Base-by-base conservation (phyloP, 129 eudicot genomes). In the Lonicera japonica region DNA sequence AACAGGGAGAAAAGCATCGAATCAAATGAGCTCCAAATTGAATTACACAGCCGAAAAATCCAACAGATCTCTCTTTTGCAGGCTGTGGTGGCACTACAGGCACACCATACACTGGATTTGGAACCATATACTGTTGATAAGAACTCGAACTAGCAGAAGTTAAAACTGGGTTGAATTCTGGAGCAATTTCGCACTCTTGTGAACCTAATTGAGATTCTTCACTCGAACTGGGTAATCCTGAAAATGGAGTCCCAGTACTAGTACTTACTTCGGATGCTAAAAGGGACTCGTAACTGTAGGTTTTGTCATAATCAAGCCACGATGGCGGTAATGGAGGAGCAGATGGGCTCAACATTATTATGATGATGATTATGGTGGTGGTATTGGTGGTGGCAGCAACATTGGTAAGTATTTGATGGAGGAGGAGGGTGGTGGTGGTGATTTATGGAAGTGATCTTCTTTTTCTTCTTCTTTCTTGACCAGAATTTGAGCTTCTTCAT, bases 401-500 rank as follows among this genome's bases (percentile, higher is more conserved):
- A 50, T 14, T 50, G 58, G 58, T 11, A 10, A 17, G 63, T 16
- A 50, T 50, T 50, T 54, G 58, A 51, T 18, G 56, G 10, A 45
- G n/a, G 14, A n/a, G n/a, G n/a, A n/a, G n/a, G n/a, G n/a, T n/a
- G n/a, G n/a, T n/a, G n/a, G 9, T 51, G 56, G 56, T 51, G 20
- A 15, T 51, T 18, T 12, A 18, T 16, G 20, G 17, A 15, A 51
- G 16, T 51, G 56, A 51, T 54, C 51, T 55, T 73, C 53, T 52
- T 78, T 53, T 69, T 78, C 53, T 63, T 78, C 70, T 73, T 78
- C 71, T 78, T 78, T 59, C 51, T 68, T 41, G 83, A 69, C 83
- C 83, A 78, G 66, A 78, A 69, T 48, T 78, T 73, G 48, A 78
- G 83, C 61, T 65, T 73, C 74, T 69, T 78, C 76, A 78, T 65